Evolutionary conservation across 2,329 filamentous ascomycete species (phyloP).

Genomic region (Aaosphaeria arxii): DNA sequence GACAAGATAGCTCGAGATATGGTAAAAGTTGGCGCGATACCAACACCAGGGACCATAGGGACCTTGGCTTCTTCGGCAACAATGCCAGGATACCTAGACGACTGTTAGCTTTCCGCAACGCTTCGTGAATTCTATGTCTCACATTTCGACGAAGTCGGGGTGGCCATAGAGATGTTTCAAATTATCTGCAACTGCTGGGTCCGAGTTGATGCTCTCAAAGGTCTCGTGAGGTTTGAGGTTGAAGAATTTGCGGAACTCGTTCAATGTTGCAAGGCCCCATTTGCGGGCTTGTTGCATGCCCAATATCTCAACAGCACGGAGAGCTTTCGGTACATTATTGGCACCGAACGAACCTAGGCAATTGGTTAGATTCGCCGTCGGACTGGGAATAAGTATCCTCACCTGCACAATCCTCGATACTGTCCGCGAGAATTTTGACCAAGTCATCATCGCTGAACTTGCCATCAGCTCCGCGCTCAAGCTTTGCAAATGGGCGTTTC

Average conservation of each 20-base stretch:
- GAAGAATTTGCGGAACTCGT: conserved; percentile 81
- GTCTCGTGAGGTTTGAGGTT: conserved; percentile 71
- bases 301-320: conserved; percentile 73
- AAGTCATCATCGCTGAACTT: conserved; percentile 74
- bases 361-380: conserved; percentile 73
- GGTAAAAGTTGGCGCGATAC: conserved; percentile 56
- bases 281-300: conserved; percentile 72
- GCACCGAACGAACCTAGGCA: conserved; percentile 54
- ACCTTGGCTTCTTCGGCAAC: conserved; percentile 71
- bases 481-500: conserved; percentile 65
- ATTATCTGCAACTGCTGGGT: conserved; percentile 64
- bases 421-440: conserved; percentile 62
- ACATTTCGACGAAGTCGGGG: conserved; percentile 71
- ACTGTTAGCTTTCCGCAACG: conserved; percentile 60
- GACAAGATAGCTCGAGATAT: conserved; percentile 61
- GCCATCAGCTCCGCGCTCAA: conserved; percentile 64
- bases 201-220: conserved; percentile 80
- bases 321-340: conserved; percentile 68
- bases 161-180: conserved; percentile 63
- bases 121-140: conserved; percentile 63
- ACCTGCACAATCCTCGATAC: conserved; percentile 73
- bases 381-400: conserved; percentile 61
- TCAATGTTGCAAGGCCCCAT: conserved; percentile 76
- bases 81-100: conserved; percentile 73
- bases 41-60: conserved; percentile 65